Evolutionary conservation across 345 rosid species (phyloP), one percentile per base, ranked within the genome.

Genomic region (Heritiera fomes): DNA sequence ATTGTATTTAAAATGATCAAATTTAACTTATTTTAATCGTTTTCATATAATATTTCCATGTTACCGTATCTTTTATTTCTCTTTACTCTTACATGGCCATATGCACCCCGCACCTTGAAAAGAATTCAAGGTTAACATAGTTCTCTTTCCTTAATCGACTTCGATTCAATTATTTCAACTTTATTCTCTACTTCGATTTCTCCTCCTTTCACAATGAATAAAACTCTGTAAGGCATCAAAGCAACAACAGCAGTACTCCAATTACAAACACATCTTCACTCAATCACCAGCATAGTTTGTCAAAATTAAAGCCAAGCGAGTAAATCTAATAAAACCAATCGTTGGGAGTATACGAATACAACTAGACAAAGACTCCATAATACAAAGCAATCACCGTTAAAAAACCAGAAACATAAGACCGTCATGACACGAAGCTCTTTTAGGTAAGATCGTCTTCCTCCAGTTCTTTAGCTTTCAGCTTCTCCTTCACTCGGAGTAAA

Each of bases 391-490:
- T 67, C 73, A 65, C 77, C 32, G 69, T 81, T 76, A 80, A 75
- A 63, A 71, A 30, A 49, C 6, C 47, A 34, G 77, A 76, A 79
- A 80, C 78, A 68, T 7, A 69, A 49, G 65, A 69, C 80, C 41
- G 55, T 17, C 53, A 58, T 53, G 70, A 72, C 41, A 61, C 69
- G 58, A 75, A 75, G 32, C 79, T 79, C 75, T 77, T 75, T 90
- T 87, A 95, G 82, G 99, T 96, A 75, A 96, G 98, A 80, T 96
- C 98, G 74, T 94, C 99, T 83, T 94, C 99, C 80, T 96, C 99
- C 76, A 92, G 55, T 85, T 96, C 99, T 83, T 87, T 91, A 68
- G 95, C 97, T 83, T 96, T 96, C 80, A 96, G 88, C 92, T 92
- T 94, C 79, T 96, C 98, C 88, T 96, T 96, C 85, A 96, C 99